phyloP scores from a whole-genome alignment of 2,329 filamentous ascomycete genomes.

The Periconia digitata region DNA sequence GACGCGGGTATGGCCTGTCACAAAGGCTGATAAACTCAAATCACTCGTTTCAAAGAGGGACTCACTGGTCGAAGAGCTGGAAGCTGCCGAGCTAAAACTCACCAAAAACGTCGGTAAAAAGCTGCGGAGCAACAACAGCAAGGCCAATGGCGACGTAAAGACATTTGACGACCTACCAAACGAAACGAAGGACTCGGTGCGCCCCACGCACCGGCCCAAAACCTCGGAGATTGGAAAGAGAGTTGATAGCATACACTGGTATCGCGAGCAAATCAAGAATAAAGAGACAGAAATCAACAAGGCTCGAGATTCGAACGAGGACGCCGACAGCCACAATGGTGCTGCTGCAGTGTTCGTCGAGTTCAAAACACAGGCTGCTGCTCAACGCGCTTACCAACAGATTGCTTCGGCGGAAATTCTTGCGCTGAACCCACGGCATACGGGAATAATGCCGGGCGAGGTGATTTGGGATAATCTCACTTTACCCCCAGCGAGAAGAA shows the following conservation, averaged over 20 bases:
- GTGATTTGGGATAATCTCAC: constrained; percentile 85
- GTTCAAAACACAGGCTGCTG: constrained; percentile 78
- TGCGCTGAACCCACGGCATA: constrained; percentile 81
- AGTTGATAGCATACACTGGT: constrained; percentile 93
- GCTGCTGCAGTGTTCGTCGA: constrained; percentile 87
- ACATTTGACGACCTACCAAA: constrained; percentile 53
- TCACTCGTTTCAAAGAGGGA: constrained; percentile 81
- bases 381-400: constrained; percentile 79
- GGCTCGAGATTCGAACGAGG: constrained; percentile 67
- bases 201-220: constrained; percentile 41
- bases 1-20: constrained; percentile 80
- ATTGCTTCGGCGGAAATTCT: constrained; percentile 50
- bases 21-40: constrained; percentile 74
- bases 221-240: constrained; percentile 71
- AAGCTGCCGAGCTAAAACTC: constrained; percentile 82
- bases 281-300: constrained; percentile 72
- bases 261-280: constrained; percentile 73
- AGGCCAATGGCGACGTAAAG: constrained; percentile 51
- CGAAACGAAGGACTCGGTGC: constrained; percentile 65
- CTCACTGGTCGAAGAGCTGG: constrained; percentile 76
- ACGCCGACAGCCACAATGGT: constrained; percentile 57
- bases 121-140: constrained; percentile 64
- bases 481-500: constrained; percentile 82
- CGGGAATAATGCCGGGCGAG: constrained; percentile 79
- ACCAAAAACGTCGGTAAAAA: constrained; percentile 76